phyloP scores from a whole-genome alignment of 495 filamentous ascomycete genomes.

The Acidomyces sp. region DNA sequence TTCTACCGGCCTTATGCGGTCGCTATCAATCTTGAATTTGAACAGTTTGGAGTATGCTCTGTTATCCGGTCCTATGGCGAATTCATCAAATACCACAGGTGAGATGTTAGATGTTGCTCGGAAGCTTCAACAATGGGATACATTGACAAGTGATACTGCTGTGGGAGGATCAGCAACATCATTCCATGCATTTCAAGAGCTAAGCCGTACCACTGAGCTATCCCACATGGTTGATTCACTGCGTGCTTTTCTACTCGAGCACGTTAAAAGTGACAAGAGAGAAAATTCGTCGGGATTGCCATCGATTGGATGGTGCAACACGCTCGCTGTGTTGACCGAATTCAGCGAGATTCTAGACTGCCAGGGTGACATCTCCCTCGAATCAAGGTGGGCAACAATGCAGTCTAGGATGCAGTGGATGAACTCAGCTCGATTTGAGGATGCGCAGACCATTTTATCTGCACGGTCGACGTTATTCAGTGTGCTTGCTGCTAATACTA shows the following conservation, averaged over 20 bases:
- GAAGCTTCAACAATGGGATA: constrained; percentile 84
- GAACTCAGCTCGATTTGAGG: constrained; percentile 50
- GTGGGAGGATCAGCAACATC: constrained; percentile 48
- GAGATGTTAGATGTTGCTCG: constrained; percentile 64
- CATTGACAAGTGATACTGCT: constrained; percentile 52
- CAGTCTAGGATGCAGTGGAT: constrained; percentile 60
- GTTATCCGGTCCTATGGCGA: constrained; percentile 39
- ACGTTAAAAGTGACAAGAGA: neutral
- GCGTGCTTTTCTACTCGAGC: constrained; percentile 29
- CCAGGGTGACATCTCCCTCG: constrained; percentile 43
- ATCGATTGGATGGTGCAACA: constrained; percentile 35
- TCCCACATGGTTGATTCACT: constrained; percentile 38
- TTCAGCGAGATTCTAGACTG: constrained; percentile 62
- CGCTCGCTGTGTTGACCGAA: constrained; percentile 67
- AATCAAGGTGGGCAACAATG: constrained; percentile 49
- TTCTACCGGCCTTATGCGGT: constrained; percentile 41
- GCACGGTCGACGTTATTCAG: constrained; percentile 73
- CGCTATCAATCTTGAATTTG: constrained; percentile 52
- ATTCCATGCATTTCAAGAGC: constrained; percentile 65
- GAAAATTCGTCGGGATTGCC: neutral
- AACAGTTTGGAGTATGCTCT: constrained; percentile 60
- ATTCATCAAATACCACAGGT: constrained; percentile 39
- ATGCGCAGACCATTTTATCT: constrained; percentile 67
- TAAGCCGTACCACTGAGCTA: constrained; percentile 53
- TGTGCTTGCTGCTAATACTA: constrained; percentile 53